Evolutionary conservation across 148 eudicot genomes (phyloP).

Genomic region (Arbutus unedo): DNA sequence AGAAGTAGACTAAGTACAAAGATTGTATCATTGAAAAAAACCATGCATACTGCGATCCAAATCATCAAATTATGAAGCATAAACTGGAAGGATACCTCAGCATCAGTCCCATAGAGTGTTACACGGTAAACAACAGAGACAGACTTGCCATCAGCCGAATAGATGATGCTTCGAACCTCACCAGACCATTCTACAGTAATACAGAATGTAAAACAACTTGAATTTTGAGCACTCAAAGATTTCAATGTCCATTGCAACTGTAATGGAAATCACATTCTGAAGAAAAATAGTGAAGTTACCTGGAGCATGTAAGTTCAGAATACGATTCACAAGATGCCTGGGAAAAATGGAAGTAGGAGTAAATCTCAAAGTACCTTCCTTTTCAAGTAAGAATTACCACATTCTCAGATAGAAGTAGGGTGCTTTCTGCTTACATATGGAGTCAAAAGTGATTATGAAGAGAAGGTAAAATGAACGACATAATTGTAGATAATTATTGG

Average conservation of each 20-base stretch:
- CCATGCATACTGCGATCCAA: not conserved
- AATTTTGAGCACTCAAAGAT: not conserved
- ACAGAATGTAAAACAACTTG: not conserved
- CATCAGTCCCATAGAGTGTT: slow-evolving; percentile 17
- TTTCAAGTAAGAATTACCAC: not conserved
- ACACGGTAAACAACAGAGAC: slow-evolving; percentile 88
- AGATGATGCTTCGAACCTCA: slow-evolving; percentile 67
- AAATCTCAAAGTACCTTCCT: slow-evolving; percentile 5
- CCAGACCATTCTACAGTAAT: slow-evolving; percentile 85
- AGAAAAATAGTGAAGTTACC: slow-evolving; percentile 35
- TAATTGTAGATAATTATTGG: not conserved
- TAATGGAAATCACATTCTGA: not conserved
- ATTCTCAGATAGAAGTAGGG: not conserved
- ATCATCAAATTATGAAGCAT: not conserved
- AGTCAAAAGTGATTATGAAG: not conserved
- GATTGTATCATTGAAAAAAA: not conserved
- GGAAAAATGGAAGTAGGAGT: not conserved
- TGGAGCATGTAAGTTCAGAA: slow-evolving; percentile 89
- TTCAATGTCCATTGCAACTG: not conserved
- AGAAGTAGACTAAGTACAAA: not conserved
- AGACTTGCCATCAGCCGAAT: slow-evolving; percentile 75
- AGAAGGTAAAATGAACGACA: not conserved
- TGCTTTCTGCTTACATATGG: not conserved
- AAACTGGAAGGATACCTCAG: slow-evolving; percentile 18
- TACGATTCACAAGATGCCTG: slow-evolving; percentile 91